Conservation (phyloP, 2,329 filamentous ascomycete genomes). For the Aspergillus proliferans region DNA sequence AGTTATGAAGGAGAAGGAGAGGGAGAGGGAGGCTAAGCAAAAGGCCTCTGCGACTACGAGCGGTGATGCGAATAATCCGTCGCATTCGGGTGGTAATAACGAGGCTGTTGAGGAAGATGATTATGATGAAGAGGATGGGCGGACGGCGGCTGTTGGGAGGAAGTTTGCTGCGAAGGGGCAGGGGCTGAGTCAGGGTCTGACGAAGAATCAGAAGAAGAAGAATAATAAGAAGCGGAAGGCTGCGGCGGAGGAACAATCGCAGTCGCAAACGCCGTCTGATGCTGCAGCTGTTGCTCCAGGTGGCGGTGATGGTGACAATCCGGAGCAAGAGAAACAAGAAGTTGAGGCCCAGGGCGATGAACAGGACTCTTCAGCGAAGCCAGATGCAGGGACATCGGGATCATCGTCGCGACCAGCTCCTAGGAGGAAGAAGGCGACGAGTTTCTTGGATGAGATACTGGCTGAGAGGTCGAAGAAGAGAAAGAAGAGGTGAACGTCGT, state of each 20-base stretch:
- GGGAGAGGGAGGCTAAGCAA: constrained; percentile 16
- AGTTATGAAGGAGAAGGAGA: constrained; percentile 35
- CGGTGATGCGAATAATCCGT: background rate
- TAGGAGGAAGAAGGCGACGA: constrained; percentile 37
- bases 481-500: constrained; percentile 33
- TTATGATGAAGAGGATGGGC: constrained; percentile 38
- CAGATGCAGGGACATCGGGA: too few relatives aligned
- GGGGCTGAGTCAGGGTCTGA: background rate
- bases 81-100: constrained; percentile 16
- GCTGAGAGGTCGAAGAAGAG: constrained; percentile 46
- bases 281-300: constrained; percentile 3
- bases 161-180: constrained; percentile 2
- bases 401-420: constrained; percentile 13
- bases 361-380: background rate
- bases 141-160: constrained; percentile 33
- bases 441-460: constrained; percentile 51
- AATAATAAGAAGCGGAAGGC: constrained; percentile 13
- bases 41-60: background rate
- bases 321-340: background rate
- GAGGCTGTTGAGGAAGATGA: constrained; percentile 25
- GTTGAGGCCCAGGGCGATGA: background rate
- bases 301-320: constrained; percentile 1
- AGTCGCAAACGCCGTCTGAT: background rate
- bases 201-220: constrained; percentile 6
- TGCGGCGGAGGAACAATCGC: background rate